Percentiles rank a stretch among this genome's conserved stretches.
Conservation (phyloP, 2,329 filamentous ascomycete genomes). For the Phialocephala subalpina region DNA sequence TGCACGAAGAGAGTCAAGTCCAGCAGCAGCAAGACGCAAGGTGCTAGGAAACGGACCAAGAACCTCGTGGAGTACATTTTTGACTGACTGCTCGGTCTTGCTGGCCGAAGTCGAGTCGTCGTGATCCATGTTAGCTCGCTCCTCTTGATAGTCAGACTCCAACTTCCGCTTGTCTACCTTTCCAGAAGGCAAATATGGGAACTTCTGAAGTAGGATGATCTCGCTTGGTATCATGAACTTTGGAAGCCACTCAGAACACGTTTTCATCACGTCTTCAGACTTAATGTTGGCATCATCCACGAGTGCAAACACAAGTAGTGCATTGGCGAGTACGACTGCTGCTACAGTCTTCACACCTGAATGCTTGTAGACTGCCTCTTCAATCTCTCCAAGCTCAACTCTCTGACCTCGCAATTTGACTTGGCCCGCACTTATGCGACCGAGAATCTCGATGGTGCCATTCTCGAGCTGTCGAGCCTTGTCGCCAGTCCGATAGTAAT, state of each 20-base stretch:
- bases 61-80: slow-evolving; percentile 32
- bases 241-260: slow-evolving; percentile 79
- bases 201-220: slow-evolving; percentile 66
- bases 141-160: slow-evolving; percentile 59
- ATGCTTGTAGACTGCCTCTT: slow-evolving; percentile 71
- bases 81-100: slow-evolving; percentile 30
- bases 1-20: slow-evolving; percentile 72
- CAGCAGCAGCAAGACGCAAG: slow-evolving; percentile 58
- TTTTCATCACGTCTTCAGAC: slow-evolving; percentile 57
- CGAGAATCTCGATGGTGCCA: slow-evolving; percentile 82
- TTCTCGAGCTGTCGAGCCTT: slow-evolving; percentile 73
- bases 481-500: slow-evolving; percentile 86
- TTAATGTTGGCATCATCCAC: slow-evolving; percentile 48
- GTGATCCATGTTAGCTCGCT: slow-evolving; percentile 22
- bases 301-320: slow-evolving; percentile 73
- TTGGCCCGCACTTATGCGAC: slow-evolving; percentile 81
- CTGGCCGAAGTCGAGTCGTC: slow-evolving; percentile 39
- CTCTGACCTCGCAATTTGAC: slow-evolving; percentile 88
- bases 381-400: slow-evolving; percentile 81
- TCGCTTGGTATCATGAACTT: slow-evolving; percentile 85
- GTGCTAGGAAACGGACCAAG: slow-evolving; percentile 38
- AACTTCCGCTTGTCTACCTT: slow-evolving; percentile 80
- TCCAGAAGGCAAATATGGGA: slow-evolving; percentile 82
- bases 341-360: slow-evolving; percentile 70
- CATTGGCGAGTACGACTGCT: slow-evolving; percentile 71